Base-by-base conservation (phyloP, 495 filamentous ascomycete genomes). In the Recurvomyces mirabilis region DNA sequence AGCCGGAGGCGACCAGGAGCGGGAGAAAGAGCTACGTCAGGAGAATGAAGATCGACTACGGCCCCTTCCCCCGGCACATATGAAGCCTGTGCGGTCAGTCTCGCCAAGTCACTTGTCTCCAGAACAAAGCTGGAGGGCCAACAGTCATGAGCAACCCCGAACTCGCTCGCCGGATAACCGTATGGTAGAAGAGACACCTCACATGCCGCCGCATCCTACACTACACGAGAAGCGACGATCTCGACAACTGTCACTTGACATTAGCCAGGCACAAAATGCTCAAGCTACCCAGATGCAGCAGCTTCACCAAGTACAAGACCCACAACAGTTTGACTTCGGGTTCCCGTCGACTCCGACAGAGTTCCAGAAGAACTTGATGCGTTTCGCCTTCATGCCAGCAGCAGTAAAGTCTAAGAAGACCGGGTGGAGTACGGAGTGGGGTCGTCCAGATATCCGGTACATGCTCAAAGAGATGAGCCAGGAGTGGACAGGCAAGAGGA, bases 401-500 rank as follows among this genome's bases (percentile, higher is more conserved):
- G 61, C 75, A 13, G 66, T 73, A 38, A 74, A 82, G 59, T 17
- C 44, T 11, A 78, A 74, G 53, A 79, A 84, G 51, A 81, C 82
- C 47, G 84, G 83, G 24, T 94, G 87, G 82, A 79, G 74, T 43
- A 84, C 88, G 4, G 89, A 95, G 60, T 95, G 94, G 61, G 86
- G 84, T n/a, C 78, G 91, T 0, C 89, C 89, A 0, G 78, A 93
- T 48, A 71, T 96, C 22, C 77, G 82, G 1, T 82, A 81, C 58
- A 86, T 93, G 72, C 70, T 96, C 25, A 75, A 72, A 40, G 77
- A 86, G 42, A 80, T 82, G 70, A 84, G 85, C 0, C 73, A 80
- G 30, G 79, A 74, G 25, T 83, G 47, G 38, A 45, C 93, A 41
- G 89, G 89, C 5, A 67, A 81, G 40, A 68, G 88, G 42, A 87